Conservation (phyloP, 202 grass and related monocot genomes). For the Sporobolus alterniflorus region DNA sequence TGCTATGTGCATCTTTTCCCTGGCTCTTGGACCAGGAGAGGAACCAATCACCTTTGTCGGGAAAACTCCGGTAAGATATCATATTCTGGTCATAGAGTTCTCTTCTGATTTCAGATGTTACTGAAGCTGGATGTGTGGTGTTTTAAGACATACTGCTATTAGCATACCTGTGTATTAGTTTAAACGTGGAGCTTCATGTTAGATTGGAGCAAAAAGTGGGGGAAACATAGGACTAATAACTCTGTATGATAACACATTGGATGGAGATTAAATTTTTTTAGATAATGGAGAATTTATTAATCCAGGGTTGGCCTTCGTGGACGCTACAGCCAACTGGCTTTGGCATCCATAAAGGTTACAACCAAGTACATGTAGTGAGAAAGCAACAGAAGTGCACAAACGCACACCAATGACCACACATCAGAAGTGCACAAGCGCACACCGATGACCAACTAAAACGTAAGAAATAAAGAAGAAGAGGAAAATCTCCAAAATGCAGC, state of each 20-base stretch:
- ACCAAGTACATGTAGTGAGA: no score
- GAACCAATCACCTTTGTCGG: slow-evolving; percentile 89
- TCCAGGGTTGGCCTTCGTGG: no score
- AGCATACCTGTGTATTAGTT: neutral
- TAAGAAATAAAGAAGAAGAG: no score
- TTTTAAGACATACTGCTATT: neutral
- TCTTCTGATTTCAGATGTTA: neutral
- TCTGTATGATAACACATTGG: neutral
- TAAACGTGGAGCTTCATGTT: neutral
- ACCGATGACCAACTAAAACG: no score
- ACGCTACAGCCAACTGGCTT: no score
- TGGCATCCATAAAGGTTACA: no score
- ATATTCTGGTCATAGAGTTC: slow-evolving; percentile 33
- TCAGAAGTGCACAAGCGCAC: no score
- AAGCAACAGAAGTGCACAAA: no score
- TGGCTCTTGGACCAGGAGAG: slow-evolving; percentile 85
- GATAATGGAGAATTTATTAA: no score
- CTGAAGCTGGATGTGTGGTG: slow-evolving; percentile 2
- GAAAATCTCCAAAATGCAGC: no score
- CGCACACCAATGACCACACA: no score
- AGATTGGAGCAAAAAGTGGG: neutral
- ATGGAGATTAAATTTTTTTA: no score
- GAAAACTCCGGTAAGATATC: slow-evolving; percentile 69
- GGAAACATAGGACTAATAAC: neutral
- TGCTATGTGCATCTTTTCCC: slow-evolving; percentile 98